Evolutionary conservation across 495 filamentous ascomycete species (phyloP).

Genomic region (Penicillium macrosclerotiorum): DNA sequence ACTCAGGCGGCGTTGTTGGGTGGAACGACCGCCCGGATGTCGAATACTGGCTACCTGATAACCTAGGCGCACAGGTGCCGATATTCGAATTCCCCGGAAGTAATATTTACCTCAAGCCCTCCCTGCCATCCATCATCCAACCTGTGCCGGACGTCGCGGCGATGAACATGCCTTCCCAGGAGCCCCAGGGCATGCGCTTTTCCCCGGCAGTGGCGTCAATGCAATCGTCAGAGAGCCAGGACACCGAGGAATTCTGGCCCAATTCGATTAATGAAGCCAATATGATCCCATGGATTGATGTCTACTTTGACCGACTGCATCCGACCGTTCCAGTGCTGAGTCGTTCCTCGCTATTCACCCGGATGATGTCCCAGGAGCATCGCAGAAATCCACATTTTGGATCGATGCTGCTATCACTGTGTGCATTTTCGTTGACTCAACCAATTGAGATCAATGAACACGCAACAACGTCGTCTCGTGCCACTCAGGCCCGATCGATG

Average conservation of each 20-base stretch:
- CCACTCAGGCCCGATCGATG: conserved; percentile 55
- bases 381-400: conserved; percentile 67
- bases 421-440: conserved; percentile 82
- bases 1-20: conserved; percentile 19
- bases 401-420: conserved; percentile 67
- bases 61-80: conserved; percentile 31
- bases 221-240: conserved; percentile 17
- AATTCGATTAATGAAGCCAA: conserved; percentile 38
- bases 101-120: conserved; percentile 38
- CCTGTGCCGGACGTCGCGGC: conserved; percentile 18
- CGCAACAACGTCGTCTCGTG: conserved; percentile 41
- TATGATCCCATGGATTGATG: conserved; percentile 64
- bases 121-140: conserved; percentile 42
- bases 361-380: conserved; percentile 59
- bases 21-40: conserved; percentile 36
- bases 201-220: conserved; percentile 19
- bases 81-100: conserved; percentile 40
- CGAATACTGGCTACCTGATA: conserved; percentile 45
- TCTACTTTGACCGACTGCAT: conserved; percentile 82
- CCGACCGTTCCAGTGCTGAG: conserved; percentile 76
- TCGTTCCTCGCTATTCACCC: conserved; percentile 59
- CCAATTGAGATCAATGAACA: conserved; percentile 59
- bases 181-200: conserved; percentile 20
- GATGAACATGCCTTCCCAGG: conserved; percentile 20
- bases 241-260: conserved; percentile 31